phyloP scores from a whole-genome alignment of 1,139 yeast species.

The Nadsonia commutata region DNA sequence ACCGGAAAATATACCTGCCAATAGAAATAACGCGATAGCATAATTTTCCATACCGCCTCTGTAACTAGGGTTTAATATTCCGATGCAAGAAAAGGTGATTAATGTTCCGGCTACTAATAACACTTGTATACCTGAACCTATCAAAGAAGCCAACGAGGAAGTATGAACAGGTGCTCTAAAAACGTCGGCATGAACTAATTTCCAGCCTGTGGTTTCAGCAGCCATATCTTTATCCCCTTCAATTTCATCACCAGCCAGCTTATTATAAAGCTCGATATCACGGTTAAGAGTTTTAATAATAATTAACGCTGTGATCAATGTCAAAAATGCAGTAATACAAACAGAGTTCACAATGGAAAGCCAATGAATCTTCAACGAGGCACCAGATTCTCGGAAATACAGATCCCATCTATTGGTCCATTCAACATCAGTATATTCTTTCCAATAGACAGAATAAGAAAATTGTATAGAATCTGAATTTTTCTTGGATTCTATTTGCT shows the following conservation, averaged over 20 bases:
- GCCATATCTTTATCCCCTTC: conserved; percentile 19
- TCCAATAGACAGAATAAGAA: conserved; percentile 53
- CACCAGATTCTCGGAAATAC: conserved; percentile 80
- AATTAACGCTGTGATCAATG: conserved; percentile 67
- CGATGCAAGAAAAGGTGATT: conserved; percentile 70
- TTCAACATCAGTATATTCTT: conserved; percentile 43
- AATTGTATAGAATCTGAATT: no score
- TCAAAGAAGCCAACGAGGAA: conserved; percentile 58
- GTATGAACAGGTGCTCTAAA: conserved; percentile 71
- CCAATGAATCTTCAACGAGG: conserved; percentile 71
- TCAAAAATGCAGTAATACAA: conserved; percentile 60
- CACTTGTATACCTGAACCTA: conserved; percentile 84
- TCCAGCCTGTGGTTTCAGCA: conserved; percentile 96
- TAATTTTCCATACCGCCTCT: conserved; percentile 89
- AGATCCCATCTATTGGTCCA: conserved; percentile 99
- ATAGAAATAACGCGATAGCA: conserved; percentile 67
- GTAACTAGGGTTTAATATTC: conserved; percentile 83
- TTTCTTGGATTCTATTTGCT: no score
- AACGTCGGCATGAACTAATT: conserved; percentile 87
- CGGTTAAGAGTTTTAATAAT: conserved; percentile 65
- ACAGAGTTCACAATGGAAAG: conserved; percentile 79
- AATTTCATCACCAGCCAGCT: conserved; percentile 66
- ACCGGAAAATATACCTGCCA: conserved; percentile 71
- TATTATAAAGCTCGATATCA: conserved; percentile 81
- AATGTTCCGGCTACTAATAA: conserved; percentile 65